Base-by-base conservation (phyloP, 2,329 filamentous ascomycete species). In the Colletotrichum siamense region DNA sequence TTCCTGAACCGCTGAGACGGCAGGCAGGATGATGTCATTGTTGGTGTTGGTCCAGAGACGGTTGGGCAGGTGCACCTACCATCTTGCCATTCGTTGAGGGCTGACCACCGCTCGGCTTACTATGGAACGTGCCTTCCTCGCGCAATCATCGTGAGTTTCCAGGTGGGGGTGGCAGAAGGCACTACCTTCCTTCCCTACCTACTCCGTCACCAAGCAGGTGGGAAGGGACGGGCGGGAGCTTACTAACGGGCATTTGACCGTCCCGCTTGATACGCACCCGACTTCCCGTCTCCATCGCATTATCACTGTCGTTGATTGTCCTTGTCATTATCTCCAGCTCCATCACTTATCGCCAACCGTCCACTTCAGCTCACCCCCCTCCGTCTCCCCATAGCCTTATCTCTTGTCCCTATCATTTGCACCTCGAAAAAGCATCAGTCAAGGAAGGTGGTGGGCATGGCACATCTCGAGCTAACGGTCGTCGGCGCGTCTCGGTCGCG, bases 11-110 rank as follows among this genome's bases (percentile, higher is more conserved):
- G 44, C 59, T 65, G 69, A 65, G 69, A 30, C 44, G 62, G 34
- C 22, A 62, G 30, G 62, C n/a, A 57, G 13, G 22, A 76, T 76
- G 73, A 76, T 76, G 73, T 76, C 73, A 76, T 76, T 65, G 57
- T 26, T 30, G 69, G 64, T 76, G 57, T 26, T 36, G 69, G 64
- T 68, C 59, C 57, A 30, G 49, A 49, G 67, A 61, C 55, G 34
- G 65, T 62, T 61, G 24, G 44, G 70, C 57, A 73, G 39, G 70
- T 32, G 70, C 73, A 69, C 73, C 69, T 73, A 66, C 73, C 69
- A 73, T 32, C 18, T 55, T 61, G 13, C 52, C 39, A 30, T 71
- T 72, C 69, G 69, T 75, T 75, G 63, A 57, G 28, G 61, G 52
- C 52, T 22, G 67, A 26, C 36, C 24, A 36, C 8, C 64, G n/a